Evolutionary conservation across 495 filamentous ascomycete genomes (phyloP).

Genomic region (Terfezia boudieri): DNA sequence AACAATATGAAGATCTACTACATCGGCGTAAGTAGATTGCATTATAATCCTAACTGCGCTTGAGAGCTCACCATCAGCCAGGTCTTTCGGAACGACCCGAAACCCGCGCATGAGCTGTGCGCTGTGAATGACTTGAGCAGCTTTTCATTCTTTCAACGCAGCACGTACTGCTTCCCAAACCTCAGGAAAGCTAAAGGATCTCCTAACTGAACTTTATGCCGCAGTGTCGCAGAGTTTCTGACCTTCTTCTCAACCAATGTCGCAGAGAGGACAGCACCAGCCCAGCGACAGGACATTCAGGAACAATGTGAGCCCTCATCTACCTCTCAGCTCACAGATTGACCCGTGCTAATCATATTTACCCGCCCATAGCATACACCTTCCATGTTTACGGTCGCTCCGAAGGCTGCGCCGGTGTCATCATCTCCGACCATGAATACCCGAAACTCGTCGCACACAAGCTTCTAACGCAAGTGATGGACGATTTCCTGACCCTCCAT

Average conservation of each 20-base stretch:
- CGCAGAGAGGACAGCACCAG: slow-evolving; percentile 65
- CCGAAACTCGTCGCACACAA: slow-evolving; percentile 80
- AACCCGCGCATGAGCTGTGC: slow-evolving; percentile 61
- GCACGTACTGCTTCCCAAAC: slow-evolving; percentile 12
- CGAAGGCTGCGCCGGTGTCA: slow-evolving; percentile 69
- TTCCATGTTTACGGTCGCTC: slow-evolving; percentile 81
- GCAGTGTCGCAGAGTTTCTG: slow-evolving; percentile 41
- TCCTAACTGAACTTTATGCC: neutral
- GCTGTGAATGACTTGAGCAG: slow-evolving; percentile 57
- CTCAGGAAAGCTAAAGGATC: neutral
- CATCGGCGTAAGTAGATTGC: slow-evolving; percentile 45
- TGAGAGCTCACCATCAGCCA: slow-evolving; percentile 15
- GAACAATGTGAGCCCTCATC: slow-evolving; percentile 40
- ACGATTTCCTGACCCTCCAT: slow-evolving; percentile 72
- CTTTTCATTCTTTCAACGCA: slow-evolving; percentile 62
- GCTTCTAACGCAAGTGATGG: slow-evolving; percentile 72
- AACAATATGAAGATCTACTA: slow-evolving; percentile 70
- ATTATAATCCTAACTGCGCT: slow-evolving; percentile 1
- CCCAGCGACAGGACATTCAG: slow-evolving; percentile 74
- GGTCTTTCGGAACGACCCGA: slow-evolving; percentile 60
- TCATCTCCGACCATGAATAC: slow-evolving; percentile 80
- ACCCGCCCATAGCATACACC: slow-evolving; percentile 33
- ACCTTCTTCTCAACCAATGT: slow-evolving; percentile 43
- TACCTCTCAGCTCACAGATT: neutral
- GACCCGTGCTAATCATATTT: neutral